Percentiles rank a stretch among this genome's conserved stretches.
Evolutionary conservation across 306 rosid species (phyloP).

Genomic region (Carpinus viminea): DNA sequence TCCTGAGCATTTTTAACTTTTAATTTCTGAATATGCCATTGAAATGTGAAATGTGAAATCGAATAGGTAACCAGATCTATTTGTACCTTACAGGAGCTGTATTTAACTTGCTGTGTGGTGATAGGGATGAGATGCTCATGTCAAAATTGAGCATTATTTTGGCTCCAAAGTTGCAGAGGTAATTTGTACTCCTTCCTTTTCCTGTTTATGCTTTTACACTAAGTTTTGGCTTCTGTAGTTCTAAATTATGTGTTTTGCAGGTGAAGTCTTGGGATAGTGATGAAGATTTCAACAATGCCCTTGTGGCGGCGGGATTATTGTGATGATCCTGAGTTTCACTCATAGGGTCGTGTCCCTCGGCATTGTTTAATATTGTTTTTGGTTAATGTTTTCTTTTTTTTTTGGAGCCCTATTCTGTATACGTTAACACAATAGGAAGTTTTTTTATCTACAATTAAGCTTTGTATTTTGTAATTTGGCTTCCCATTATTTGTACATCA

Average conservation of each 20-base stretch:
- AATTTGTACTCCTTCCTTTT: not conserved
- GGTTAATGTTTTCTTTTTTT: no score
- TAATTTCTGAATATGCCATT: not conserved
- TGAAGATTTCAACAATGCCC: slow-evolving; percentile 57
- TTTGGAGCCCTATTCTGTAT: not conserved
- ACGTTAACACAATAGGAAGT: not conserved
- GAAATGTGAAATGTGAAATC: not conserved
- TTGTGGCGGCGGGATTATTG: slow-evolving; percentile 60
- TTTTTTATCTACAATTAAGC: not conserved
- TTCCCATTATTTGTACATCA: no score
- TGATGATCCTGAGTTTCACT: not conserved
- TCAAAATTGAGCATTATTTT: slow-evolving; percentile 50
- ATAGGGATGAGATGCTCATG: slow-evolving; percentile 40
- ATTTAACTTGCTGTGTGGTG: slow-evolving; percentile 52
- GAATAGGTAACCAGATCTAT: slow-evolving; percentile 5
- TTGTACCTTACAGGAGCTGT: slow-evolving; percentile 50
- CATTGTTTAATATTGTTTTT: no score
- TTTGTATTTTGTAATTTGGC: not conserved
- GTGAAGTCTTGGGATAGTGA: slow-evolving; percentile 28
- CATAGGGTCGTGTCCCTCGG: no score
- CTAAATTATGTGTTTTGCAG: slow-evolving; percentile 19
- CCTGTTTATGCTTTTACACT: not conserved
- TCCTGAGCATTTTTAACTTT: not conserved
- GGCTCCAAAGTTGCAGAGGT: slow-evolving; percentile 49
- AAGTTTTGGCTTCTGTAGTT: not conserved